Base-by-base conservation (phyloP, 768 basidiomycete genomes). In the Leccinum longicurvipes region DNA sequence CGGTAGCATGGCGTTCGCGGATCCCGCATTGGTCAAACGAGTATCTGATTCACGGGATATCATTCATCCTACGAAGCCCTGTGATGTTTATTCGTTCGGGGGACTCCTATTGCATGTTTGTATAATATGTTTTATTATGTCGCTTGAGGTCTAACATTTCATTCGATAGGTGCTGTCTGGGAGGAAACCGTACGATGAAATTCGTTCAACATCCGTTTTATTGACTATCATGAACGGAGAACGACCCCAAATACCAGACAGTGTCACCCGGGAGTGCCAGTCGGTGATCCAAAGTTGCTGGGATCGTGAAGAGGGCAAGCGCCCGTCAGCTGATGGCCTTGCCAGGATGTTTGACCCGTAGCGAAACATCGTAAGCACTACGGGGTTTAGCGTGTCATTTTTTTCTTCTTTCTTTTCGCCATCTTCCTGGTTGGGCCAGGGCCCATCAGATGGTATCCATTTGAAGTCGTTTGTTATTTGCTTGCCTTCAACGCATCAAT, bases 1-100 rank as follows among this genome's bases (percentile, higher is more conserved):
- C 36, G 81, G 79, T 7, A 72, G 72, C 17, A 67, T 79, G 25
- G 72, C 76, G 3, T 82, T 79, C 72, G 75, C 79, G 17, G 81
- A 80, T 56, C 68, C 78, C 0, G 65, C 73, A 12, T 68, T 54
- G 6, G 51, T 67, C 23, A 41, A 50, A 31, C 57, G 24, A 17
- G 56, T 48, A 19, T 23, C 49, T 17, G 14, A 15, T 17, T 41
- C 21, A 9, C 44, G 29, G 29, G 57, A 23, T 1, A 32, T 57
- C 14, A 19, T 49, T 42, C 51, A 61, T 49, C 62, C 67, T 14
- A 64, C 60, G n/a, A 48, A 51, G 7, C 54, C 63, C 17, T 60
- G 58, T 31, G 68, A 69, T 51, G 57, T 70, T 6, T 72, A 72
- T 32, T 69, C 68, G 6, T 72, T 68, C 11, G 70, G 63, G 8